Evolutionary conservation across 441 rosid species (phyloP).

Genomic region (Cnidoscolus chayamansa): DNA sequence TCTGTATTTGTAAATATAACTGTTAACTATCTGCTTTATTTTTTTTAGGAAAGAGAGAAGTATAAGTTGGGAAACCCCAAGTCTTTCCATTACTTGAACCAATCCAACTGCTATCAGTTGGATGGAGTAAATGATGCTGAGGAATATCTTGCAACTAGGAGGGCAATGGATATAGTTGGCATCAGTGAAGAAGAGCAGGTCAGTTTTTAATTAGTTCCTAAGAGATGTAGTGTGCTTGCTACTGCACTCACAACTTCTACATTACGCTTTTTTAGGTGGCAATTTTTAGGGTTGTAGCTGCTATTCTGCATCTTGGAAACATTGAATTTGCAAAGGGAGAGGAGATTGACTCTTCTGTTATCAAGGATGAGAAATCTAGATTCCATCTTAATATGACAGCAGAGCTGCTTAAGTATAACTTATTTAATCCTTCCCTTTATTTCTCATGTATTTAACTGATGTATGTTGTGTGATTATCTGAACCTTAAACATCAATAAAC

Average conservation of each 20-base stretch:
- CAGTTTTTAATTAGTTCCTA: conserved; percentile 25
- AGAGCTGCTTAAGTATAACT: conserved; percentile 75
- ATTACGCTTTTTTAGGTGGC: conserved; percentile 63
- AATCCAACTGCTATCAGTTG: conserved; percentile 76
- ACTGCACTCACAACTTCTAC: conserved; percentile 22
- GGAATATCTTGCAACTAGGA: conserved; percentile 94
- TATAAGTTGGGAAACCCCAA: conserved; percentile 71
- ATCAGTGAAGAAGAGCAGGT: conserved; percentile 98
- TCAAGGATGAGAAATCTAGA: conserved; percentile 91
- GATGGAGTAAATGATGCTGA: conserved; percentile 89
- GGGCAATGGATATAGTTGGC: conserved; percentile 99
- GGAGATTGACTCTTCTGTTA: conserved; percentile 89
- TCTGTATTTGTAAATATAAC: conserved; percentile 18
- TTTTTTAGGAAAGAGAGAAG: conserved; percentile 71
- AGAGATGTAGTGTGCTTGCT: conserved; percentile 21
- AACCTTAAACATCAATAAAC: conserved; percentile 18
- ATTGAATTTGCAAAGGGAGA: conserved; percentile 84
- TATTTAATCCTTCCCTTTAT: conserved; percentile 10
- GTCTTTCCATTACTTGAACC: conserved; percentile 87
- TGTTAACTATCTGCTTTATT: conserved; percentile 17
- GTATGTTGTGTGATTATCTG: conserved; percentile 13
- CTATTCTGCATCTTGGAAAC: conserved; percentile 94
- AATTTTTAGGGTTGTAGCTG: conserved; percentile 96
- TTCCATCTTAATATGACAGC: conserved; percentile 78
- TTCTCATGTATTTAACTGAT: not conserved